phyloP scores from a whole-genome alignment of 1,139 yeast genomes.

The Yamadazyma siamensis region DNA sequence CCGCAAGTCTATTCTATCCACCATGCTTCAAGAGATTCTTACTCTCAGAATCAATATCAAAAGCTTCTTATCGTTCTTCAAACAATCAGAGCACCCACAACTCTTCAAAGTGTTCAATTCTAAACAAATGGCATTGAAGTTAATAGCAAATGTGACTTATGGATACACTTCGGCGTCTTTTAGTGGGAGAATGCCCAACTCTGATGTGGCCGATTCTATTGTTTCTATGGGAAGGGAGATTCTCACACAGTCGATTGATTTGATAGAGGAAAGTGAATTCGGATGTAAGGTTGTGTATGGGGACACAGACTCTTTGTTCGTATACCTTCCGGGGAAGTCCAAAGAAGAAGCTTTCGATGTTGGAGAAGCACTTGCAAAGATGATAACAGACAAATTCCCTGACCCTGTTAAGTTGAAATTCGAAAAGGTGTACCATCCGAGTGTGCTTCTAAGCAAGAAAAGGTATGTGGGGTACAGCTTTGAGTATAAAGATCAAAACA shows the following conservation, averaged over 20 bases:
- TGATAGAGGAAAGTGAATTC: conserved; percentile 65
- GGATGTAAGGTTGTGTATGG: conserved; percentile 96
- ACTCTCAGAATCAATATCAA: conserved; percentile 80
- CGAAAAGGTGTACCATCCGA: conserved; percentile 90
- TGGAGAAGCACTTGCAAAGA: conserved; percentile 67
- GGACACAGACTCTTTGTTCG: conserved; percentile 91
- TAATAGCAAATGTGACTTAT: conserved; percentile 92
- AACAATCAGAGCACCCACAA: conserved; percentile 31
- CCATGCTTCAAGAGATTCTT: conserved; percentile 79
- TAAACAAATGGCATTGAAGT: conserved; percentile 80
- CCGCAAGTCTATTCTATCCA: conserved; percentile 72
- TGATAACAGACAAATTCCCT: conserved; percentile 68
- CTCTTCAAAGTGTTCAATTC: conserved; percentile 62
- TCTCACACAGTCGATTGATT: conserved; percentile 62
- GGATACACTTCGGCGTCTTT: conserved; percentile 94
- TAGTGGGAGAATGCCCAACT: conserved; percentile 96
- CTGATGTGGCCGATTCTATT: conserved; percentile 91
- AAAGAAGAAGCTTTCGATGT: conserved; percentile 71
- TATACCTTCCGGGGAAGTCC: conserved; percentile 81
- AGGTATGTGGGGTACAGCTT: conserved; percentile 83
- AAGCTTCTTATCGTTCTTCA: conserved; percentile 58
- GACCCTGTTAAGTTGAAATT: conserved; percentile 80
- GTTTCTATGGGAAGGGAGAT: conserved; percentile 90
- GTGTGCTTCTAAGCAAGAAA: conserved; percentile 78
- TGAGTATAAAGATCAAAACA: conserved; percentile 52